Evolutionary conservation across 345 rosid genomes (phyloP).

Genomic region (Linum tenue): DNA sequence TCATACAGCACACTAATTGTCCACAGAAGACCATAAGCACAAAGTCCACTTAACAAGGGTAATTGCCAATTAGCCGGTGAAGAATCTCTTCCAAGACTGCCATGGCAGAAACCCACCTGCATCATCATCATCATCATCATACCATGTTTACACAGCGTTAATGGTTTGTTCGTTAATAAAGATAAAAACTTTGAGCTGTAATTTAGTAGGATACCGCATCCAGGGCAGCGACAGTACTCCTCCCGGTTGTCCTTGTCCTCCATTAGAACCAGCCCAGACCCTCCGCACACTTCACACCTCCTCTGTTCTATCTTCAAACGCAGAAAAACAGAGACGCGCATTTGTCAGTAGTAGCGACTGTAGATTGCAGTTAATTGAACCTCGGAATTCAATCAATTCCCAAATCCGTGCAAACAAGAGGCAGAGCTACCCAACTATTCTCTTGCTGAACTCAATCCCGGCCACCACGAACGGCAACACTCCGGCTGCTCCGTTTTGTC

Average conservation of each 20-base stretch:
- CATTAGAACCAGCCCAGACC: constrained; percentile 60
- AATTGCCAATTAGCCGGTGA: constrained; percentile 41
- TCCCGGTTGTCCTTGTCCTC: constrained; percentile 15
- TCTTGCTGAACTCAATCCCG: constrained; percentile 84
- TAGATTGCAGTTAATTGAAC: background rate
- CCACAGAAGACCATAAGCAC: constrained; percentile 15
- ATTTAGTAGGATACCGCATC: constrained; percentile 31
- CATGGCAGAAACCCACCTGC: constrained; percentile 92
- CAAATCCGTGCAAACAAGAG: background rate
- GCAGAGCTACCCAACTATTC: constrained; percentile 39
- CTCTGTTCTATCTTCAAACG: constrained; percentile 58
- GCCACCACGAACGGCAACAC: constrained; percentile 68
- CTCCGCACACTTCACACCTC: constrained; percentile 61
- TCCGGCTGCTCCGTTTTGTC: constrained; percentile 46
- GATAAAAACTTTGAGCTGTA: background rate
- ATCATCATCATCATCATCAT: background rate
- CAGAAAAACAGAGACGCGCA: no score
- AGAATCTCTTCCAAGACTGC: constrained; percentile 89
- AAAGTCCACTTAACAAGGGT: background rate
- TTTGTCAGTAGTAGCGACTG: background rate
- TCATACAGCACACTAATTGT: no score
- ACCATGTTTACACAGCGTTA: no score
- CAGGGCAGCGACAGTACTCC: constrained; percentile 55
- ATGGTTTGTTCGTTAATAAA: background rate
- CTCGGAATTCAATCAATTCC: background rate